These are phyloP conservation scores for Borealophlyctis nickersoniae DNA, from an alignment of 192 early-diverging fungal species.

Conservation along the genomic window DNA sequence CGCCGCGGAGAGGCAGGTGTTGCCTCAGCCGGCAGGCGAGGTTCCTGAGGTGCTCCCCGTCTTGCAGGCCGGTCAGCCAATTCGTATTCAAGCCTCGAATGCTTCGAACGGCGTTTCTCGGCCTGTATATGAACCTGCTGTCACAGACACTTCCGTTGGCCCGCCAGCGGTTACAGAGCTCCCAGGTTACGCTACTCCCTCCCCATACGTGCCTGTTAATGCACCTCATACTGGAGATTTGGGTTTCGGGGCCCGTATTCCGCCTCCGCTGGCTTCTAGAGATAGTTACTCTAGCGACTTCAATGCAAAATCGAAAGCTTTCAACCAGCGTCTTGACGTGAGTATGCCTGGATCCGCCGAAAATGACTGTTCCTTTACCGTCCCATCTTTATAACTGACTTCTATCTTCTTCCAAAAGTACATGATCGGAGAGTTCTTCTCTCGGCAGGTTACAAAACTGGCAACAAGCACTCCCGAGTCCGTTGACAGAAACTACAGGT, in stretches of 20 bases:
- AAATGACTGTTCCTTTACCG: neutral
- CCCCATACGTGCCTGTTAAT: conserved; percentile 14
- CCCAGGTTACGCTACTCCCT: conserved; percentile 36
- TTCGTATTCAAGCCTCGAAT: conserved; percentile 9
- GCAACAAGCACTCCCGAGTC: conserved; percentile 44
- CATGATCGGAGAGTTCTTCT: conserved; percentile 43
- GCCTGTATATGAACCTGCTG: too few species aligned
- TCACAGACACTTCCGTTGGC: conserved; percentile 29
- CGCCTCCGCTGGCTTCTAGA: conserved; percentile 2
- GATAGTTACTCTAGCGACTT: conserved; percentile 24
- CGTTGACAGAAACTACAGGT: conserved; percentile 44
- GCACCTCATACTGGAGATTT: conserved; percentile 17
- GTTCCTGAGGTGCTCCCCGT: conserved; percentile 27
- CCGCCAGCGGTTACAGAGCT: conserved; percentile 25
- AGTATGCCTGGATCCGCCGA: neutral
- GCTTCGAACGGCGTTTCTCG: neutral
- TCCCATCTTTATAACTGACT: neutral
- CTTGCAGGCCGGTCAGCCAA: conserved; percentile 18
- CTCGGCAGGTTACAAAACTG: conserved; percentile 36
- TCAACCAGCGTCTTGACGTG: conserved; percentile 38
- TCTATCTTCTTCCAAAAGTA: conserved; percentile 16
- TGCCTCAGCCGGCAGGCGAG: neutral
- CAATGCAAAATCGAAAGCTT: conserved; percentile 37
- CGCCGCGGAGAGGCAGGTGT: too few species aligned
- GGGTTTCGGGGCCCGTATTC: neutral